Evolutionary conservation across 495 filamentous ascomycete genomes (phyloP).

Genomic region (Pyronema omphalodes): DNA sequence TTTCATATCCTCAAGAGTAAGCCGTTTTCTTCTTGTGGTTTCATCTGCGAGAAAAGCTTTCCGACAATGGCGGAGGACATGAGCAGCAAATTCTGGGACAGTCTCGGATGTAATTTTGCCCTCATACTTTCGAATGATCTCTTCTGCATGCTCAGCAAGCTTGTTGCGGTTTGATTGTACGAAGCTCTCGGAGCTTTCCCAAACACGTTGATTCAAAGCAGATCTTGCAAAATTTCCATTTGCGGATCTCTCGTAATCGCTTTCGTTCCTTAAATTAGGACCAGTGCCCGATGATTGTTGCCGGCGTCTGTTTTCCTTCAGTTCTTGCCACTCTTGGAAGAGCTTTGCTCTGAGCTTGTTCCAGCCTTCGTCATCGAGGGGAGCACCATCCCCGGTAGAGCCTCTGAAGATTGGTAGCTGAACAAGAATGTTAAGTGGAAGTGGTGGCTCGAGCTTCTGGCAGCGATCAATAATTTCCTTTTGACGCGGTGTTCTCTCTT

Average conservation of each 20-base stretch:
- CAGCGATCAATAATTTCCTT: constrained; percentile 51
- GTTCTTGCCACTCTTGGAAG: neutral
- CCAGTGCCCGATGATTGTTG: neutral
- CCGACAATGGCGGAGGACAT: constrained; percentile 44
- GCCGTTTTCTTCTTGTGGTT: constrained; percentile 27
- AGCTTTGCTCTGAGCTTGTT: constrained; percentile 32
- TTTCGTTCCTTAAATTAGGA: neutral
- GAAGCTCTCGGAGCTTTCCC: constrained; percentile 21
- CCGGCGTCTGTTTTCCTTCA: neutral
- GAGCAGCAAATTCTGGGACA: constrained; percentile 44
- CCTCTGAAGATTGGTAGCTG: constrained; percentile 54
- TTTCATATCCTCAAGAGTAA: constrained; percentile 71
- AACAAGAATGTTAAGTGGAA: constrained; percentile 37
- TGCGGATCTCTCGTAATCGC: no score
- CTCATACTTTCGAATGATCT: constrained; percentile 43
- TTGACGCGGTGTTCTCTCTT: neutral
- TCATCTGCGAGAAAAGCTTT: constrained; percentile 42
- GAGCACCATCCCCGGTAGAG: constrained; percentile 44
- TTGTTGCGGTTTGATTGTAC: constrained; percentile 43
- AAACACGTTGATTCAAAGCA: neutral
- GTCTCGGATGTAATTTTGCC: constrained; percentile 40
- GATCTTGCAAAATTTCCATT: no score
- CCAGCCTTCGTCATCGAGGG: constrained; percentile 48
- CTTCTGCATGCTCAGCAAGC: constrained; percentile 43
- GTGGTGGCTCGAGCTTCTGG: constrained; percentile 39